These are phyloP conservation scores for Drosera spatulata DNA, from an alignment of 179 eudicot species.

Conservation along the genomic window DNA sequence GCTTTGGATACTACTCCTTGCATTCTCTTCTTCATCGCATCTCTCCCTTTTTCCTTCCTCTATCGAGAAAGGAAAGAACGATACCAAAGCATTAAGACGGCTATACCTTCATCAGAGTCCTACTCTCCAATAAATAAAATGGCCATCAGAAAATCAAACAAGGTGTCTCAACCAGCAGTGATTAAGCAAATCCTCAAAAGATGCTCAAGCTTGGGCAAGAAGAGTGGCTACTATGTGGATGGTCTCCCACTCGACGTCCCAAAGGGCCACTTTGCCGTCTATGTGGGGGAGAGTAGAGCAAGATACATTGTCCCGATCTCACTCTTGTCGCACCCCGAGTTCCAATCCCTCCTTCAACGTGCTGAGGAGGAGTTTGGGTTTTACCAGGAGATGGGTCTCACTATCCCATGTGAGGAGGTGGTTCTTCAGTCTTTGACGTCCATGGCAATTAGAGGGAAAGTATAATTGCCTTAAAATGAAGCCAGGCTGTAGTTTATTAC, in stretches of 20 bases:
- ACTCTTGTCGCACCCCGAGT: conserved; percentile 24
- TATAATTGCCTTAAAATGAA: conserved; percentile 16
- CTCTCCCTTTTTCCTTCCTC: no score
- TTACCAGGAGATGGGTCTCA: conserved; percentile 65
- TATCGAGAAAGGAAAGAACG: no score
- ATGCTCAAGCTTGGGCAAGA: conserved; percentile 66
- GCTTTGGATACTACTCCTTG: conserved; percentile 7
- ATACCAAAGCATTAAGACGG: no score
- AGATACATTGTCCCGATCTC: conserved; percentile 79
- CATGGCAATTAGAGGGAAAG: conserved; percentile 37
- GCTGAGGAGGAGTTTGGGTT: no score
- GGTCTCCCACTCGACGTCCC: conserved; percentile 9
- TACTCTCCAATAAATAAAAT: conserved; percentile 9
- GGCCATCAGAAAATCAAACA: conserved; percentile 52
- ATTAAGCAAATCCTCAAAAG: conserved; percentile 60
- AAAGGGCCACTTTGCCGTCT: conserved; percentile 72
- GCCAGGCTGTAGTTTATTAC: conserved; percentile 2
- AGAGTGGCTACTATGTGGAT: conserved; percentile 22
- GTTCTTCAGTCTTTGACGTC: conserved; percentile 61
- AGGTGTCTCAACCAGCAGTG: conserved; percentile 45
- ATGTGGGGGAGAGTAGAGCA: conserved; percentile 62
- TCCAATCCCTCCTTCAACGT: no score
- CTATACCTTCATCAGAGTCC: background rate
- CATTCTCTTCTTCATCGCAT: conserved; percentile 4
- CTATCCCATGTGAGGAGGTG: conserved; percentile 72